A percentile compares a stretch with the other conserved stretches of the same genome.
Evolutionary conservation across 495 filamentous ascomycete species (phyloP).

Genomic region (Beverwykella pulmonaria): DNA sequence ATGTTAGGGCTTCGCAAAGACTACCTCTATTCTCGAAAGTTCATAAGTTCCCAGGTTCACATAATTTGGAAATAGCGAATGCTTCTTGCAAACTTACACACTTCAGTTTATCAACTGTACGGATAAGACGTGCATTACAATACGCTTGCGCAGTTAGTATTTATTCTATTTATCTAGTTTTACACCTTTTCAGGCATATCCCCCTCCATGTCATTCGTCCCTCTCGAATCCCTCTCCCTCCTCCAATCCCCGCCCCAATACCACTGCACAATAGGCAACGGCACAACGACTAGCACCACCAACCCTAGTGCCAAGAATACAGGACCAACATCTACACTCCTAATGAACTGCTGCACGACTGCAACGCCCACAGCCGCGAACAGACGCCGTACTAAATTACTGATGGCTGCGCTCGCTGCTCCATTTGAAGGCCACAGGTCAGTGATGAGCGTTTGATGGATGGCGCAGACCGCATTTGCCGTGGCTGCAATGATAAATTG

Average conservation of each 20-base stretch:
- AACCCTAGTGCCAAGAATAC: slow-evolving; percentile 10
- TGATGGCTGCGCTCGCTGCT: background rate
- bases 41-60: too few species aligned
- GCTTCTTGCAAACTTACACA: too few species aligned
- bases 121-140: too few species aligned
- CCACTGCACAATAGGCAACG: slow-evolving; percentile 9
- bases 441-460: slow-evolving; percentile 14
- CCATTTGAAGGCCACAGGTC: slow-evolving; percentile 4
- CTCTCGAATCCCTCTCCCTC: background rate
- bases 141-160: too few species aligned
- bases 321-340: background rate
- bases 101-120: too few species aligned
- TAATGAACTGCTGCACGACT: slow-evolving; percentile 3
- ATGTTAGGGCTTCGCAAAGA: too few species aligned
- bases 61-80: too few species aligned
- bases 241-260: slow-evolving; percentile 18
- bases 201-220: background rate
- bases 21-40: too few species aligned
- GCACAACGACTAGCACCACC: slow-evolving; percentile 4
- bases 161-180: background rate
- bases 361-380: slow-evolving; percentile 3
- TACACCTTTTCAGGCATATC: background rate
- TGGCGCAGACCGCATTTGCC: slow-evolving; percentile 7
- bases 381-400: slow-evolving; percentile 1
- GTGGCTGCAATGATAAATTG: slow-evolving; percentile 12